phyloP scores from a whole-genome alignment of 2,329 filamentous ascomycete genomes.

The Ascochyta lentis region DNA sequence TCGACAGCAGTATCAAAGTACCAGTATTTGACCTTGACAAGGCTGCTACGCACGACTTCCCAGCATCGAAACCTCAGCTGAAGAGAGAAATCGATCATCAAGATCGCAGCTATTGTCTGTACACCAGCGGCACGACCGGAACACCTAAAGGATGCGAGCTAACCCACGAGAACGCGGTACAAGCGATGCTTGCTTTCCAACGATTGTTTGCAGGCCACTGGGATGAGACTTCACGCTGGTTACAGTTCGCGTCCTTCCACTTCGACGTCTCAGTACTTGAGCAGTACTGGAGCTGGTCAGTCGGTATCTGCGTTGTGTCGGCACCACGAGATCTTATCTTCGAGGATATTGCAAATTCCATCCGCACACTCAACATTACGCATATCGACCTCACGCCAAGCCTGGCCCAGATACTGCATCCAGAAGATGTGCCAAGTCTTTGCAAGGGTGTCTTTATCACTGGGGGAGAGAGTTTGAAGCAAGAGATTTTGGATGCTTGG shows the following conservation, averaged over 20 bases:
- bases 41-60: constrained; percentile 43
- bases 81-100: constrained; percentile 48
- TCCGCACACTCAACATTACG: constrained; percentile 76
- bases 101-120: constrained; percentile 80
- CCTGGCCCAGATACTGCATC: constrained; percentile 77
- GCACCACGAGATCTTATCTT: constrained; percentile 85
- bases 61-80: constrained; percentile 40
- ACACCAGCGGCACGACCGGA: constrained; percentile 87
- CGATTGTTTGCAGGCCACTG: constrained; percentile 78
- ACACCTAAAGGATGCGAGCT: constrained; percentile 88
- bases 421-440: constrained; percentile 79
- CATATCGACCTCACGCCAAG: constrained; percentile 93
- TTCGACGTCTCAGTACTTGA: constrained; percentile 94
- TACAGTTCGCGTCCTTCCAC: constrained; percentile 93
- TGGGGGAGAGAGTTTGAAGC: constrained; percentile 84
- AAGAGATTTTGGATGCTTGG: constrained; percentile 89
- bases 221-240: constrained; percentile 75
- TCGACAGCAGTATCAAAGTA: constrained; percentile 44
- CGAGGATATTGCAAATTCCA: constrained; percentile 77
- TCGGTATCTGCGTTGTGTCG: constrained; percentile 82
- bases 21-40: constrained; percentile 58
- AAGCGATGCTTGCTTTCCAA: constrained; percentile 88
- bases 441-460: constrained; percentile 90
- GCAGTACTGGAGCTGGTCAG: constrained; percentile 95
- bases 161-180: constrained; percentile 86